A percentile compares a stretch with the other conserved stretches of the same genome.
phyloP scores from a whole-genome alignment of 768 basidiomycete species.

The Postia placenta region DNA sequence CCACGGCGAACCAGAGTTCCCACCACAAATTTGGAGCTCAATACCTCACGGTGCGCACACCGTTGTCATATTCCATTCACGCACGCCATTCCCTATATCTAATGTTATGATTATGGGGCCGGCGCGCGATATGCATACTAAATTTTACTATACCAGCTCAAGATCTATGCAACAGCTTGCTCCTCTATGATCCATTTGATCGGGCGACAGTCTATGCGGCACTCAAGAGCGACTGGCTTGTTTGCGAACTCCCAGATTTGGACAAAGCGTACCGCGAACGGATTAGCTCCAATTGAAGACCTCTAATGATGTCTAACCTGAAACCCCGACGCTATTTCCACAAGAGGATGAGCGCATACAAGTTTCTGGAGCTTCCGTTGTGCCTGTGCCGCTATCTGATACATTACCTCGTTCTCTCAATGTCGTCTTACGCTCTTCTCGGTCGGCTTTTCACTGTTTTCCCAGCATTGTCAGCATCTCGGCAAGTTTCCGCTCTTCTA shows the following conservation, averaged over 20 bases:
- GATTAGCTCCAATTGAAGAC: constrained; percentile 23
- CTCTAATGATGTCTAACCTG: not conserved
- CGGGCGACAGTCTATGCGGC: constrained; percentile 63
- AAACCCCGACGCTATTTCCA: not conserved
- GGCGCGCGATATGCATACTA: not conserved
- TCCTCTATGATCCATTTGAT: constrained; percentile 47
- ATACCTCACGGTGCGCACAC: constrained; percentile 50
- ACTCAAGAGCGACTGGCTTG: constrained; percentile 62
- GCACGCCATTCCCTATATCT: not conserved
- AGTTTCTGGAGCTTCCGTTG: not conserved
- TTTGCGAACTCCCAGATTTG: constrained; percentile 52
- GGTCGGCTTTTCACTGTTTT: not conserved
- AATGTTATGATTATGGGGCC: too few relatives aligned
- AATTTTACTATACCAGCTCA: constrained; percentile 37
- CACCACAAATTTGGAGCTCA: constrained; percentile 44
- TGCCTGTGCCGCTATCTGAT: not conserved
- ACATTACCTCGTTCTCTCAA: not conserved
- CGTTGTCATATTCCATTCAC: not conserved
- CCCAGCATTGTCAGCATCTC: not conserved
- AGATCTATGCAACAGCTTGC: constrained; percentile 51
- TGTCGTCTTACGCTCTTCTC: not conserved
- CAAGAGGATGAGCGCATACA: not conserved
- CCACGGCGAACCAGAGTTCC: constrained; percentile 53
- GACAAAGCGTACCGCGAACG: constrained; percentile 55
- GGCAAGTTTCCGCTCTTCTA: too few relatives aligned